Conservation (phyloP, 306 rosid species). For the Fragaria iinumae region DNA sequence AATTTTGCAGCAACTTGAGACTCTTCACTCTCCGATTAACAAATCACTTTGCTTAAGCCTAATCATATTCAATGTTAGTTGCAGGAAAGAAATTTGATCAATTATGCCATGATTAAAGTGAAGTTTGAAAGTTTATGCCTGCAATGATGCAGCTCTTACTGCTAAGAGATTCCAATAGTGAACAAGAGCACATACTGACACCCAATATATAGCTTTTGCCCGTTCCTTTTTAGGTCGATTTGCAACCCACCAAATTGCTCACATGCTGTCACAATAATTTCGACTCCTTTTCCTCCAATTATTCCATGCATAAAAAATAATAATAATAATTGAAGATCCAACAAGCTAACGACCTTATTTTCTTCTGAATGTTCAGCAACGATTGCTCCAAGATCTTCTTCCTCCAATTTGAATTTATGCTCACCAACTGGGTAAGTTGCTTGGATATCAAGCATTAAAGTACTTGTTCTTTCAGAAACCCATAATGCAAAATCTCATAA, state of each 20-base stretch:
- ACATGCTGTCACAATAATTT: conserved; percentile 14
- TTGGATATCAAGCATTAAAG: conserved; percentile 4
- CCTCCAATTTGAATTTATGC: not conserved
- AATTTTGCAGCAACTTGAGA: not conserved
- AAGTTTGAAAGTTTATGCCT: conserved; percentile 16
- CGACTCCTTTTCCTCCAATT: not conserved
- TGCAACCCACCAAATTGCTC: conserved; percentile 21
- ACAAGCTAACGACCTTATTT: not conserved
- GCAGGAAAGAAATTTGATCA: conserved; percentile 2
- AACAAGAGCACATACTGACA: not conserved
- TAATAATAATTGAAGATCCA: conserved; percentile 18
- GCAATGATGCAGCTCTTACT: conserved; percentile 31
- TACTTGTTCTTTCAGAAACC: not conserved
- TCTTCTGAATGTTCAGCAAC: not conserved
- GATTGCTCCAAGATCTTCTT: not conserved
- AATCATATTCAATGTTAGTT: not conserved
- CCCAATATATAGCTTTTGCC: not conserved
- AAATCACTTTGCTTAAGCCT: not conserved
- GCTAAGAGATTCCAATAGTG: conserved; percentile 25
- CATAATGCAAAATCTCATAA: not conserved
- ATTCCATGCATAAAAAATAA: conserved; percentile 9
- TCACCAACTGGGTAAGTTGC: conserved; percentile 10
- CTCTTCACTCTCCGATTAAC: not conserved
- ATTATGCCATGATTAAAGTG: conserved; percentile 23
- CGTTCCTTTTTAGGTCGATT: conserved; percentile 8